Evolutionary conservation across 2,329 filamentous ascomycete genomes (phyloP).

Genomic region (Aureobasidium sp.): DNA sequence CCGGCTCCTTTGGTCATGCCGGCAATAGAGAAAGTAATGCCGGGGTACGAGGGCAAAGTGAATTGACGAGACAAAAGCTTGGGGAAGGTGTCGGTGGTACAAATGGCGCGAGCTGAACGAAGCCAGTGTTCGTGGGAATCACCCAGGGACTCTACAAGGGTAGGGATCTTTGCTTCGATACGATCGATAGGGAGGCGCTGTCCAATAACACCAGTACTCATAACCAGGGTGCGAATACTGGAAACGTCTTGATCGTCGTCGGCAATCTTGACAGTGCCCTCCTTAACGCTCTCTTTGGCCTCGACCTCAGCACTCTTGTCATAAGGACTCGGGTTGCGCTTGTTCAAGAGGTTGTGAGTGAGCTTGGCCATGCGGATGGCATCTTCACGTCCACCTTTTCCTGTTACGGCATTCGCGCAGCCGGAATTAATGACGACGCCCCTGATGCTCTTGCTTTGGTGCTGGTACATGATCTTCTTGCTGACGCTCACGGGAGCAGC

Average conservation of each 20-base stretch:
- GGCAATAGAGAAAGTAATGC: slow-evolving; percentile 71
- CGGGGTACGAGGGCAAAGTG: slow-evolving; percentile 70
- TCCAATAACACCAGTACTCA: slow-evolving; percentile 98
- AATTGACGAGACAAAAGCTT: slow-evolving; percentile 86
- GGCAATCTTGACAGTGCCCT: slow-evolving; percentile 22
- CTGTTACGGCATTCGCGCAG: slow-evolving; percentile 95
- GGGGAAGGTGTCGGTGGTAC: slow-evolving; percentile 97
- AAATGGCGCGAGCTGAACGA: slow-evolving; percentile 79
- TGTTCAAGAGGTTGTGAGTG: slow-evolving; percentile 61
- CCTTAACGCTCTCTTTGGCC: neutral
- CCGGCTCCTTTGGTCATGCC: slow-evolving; percentile 97
- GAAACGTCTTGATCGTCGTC: slow-evolving; percentile 36
- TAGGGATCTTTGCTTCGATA: slow-evolving; percentile 75
- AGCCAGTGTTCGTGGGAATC: slow-evolving; percentile 81
- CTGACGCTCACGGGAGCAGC: slow-evolving; percentile 89
- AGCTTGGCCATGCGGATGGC: slow-evolving; percentile 73
- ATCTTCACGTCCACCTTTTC: slow-evolving; percentile 81
- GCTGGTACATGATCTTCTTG: slow-evolving; percentile 55
- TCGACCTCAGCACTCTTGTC: neutral
- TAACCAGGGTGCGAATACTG: slow-evolving; percentile 67
- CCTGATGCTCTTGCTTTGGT: slow-evolving; percentile 61
- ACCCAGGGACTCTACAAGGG: slow-evolving; percentile 64
- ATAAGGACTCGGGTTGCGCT: slow-evolving; percentile 6
- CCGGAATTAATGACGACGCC: slow-evolving; percentile 91
- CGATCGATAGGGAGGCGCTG: slow-evolving; percentile 90